phyloP scores from a whole-genome alignment of 768 basidiomycete genomes.

The Leccinum rimulosum region DNA sequence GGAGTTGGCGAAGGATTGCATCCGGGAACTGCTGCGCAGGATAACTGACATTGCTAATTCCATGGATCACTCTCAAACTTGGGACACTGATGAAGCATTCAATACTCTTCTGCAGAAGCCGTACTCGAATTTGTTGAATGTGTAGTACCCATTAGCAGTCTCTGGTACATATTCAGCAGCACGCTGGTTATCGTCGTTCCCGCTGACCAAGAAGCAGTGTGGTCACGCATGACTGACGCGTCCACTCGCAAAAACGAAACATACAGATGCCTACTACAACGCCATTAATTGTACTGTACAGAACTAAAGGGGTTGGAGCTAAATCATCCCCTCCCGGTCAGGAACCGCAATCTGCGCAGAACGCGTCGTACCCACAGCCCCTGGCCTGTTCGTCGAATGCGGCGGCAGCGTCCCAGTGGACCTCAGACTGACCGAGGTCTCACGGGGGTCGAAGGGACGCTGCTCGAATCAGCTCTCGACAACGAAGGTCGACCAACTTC shows the following conservation, averaged over 20 bases:
- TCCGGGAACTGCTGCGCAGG: too few relatives aligned
- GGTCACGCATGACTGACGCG: conserved; percentile 27
- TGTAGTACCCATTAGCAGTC: too few relatives aligned
- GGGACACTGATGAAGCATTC: too few relatives aligned
- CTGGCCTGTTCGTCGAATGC: conserved; percentile 64
- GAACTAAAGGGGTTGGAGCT: conserved; percentile 13
- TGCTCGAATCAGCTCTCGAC: conserved; percentile 19
- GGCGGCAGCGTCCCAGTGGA: conserved; percentile 58
- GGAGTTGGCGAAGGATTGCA: too few relatives aligned
- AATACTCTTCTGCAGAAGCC: too few relatives aligned
- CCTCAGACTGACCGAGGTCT: conserved; percentile 23
- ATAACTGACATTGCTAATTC: too few relatives aligned
- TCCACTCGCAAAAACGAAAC: not conserved
- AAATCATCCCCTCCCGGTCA: conserved; percentile 63
- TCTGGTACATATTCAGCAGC: too few relatives aligned
- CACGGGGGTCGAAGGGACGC: conserved; percentile 12
- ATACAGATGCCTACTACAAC: too few relatives aligned
- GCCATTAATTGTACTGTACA: too few relatives aligned
- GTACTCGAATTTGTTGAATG: too few relatives aligned
- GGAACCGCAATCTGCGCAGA: conserved; percentile 52
- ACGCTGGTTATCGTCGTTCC: conserved; percentile 11
- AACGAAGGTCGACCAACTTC: too few relatives aligned
- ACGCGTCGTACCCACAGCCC: conserved; percentile 43
- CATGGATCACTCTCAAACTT: too few relatives aligned
- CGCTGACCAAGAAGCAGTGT: conserved; percentile 5